Evolutionary conservation across 169 alveolate genomes (phyloP).

Genomic region (Hammondia hammondi): DNA sequence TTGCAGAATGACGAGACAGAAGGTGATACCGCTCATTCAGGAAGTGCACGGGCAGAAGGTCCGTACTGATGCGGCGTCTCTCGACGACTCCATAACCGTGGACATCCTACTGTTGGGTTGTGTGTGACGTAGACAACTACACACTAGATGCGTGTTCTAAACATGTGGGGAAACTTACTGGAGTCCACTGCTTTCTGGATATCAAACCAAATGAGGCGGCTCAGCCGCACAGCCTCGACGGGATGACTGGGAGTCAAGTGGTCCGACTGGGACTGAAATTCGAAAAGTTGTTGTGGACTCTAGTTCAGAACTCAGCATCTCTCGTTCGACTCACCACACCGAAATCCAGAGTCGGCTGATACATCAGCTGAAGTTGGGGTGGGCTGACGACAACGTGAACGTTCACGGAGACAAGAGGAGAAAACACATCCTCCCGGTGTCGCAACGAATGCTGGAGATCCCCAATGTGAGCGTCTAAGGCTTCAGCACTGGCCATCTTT

Average conservation of each 20-base stretch:
- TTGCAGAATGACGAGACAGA: no score
- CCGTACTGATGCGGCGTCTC: no score
- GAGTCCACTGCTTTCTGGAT: no score
- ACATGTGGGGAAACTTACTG: no score
- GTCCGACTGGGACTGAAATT: background rate
- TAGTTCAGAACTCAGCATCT: background rate
- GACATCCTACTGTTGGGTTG: no score
- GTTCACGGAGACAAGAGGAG: background rate
- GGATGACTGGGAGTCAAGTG: background rate
- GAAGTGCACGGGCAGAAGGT: no score
- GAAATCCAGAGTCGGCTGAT: constrained; percentile 13
- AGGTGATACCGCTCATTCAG: no score
- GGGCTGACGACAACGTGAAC: background rate
- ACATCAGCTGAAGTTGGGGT: constrained; percentile 19
- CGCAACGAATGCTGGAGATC: background rate
- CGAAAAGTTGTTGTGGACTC: background rate
- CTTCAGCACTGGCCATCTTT: background rate
- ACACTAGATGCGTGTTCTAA: no score
- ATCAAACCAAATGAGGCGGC: no score
- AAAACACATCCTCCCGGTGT: background rate
- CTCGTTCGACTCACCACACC: constrained; percentile 24
- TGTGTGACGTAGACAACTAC: no score
- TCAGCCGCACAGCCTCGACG: no score
- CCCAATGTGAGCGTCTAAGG: background rate
- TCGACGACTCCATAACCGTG: no score